Conservation (phyloP, 192 early-diverging fungal genomes). For the Coemansia interrupta region DNA sequence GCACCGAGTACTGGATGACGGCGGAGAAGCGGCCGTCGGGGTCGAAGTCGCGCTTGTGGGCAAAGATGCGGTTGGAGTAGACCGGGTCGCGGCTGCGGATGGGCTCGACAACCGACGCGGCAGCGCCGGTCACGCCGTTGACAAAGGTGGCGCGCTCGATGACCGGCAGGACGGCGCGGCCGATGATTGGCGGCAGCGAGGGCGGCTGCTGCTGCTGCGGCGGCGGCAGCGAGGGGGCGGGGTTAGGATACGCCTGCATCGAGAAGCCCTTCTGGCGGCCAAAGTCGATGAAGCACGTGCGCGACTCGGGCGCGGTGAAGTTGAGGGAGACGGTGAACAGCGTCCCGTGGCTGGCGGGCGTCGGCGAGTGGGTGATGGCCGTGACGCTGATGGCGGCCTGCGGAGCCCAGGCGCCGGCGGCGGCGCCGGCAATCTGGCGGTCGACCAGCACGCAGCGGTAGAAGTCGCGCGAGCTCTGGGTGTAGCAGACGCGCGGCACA, state of each 20-base stretch:
- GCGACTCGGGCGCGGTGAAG: slow-evolving; percentile 42
- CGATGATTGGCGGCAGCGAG: slow-evolving; percentile 21
- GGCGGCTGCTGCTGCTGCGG: background rate
- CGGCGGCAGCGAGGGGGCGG: slow-evolving; percentile 30
- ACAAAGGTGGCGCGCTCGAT: slow-evolving; percentile 42
- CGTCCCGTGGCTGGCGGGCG: slow-evolving; percentile 16
- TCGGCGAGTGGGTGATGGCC: slow-evolving; percentile 15
- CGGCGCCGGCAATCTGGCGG: background rate
- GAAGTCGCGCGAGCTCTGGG: slow-evolving; percentile 31
- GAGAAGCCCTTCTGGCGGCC: slow-evolving; percentile 38
- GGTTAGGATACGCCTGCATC: slow-evolving; percentile 44
- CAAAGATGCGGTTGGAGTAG: slow-evolving; percentile 38
- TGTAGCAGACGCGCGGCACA: slow-evolving; percentile 20
- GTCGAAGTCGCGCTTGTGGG: slow-evolving; percentile 39
- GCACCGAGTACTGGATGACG: slow-evolving; percentile 36
- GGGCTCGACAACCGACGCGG: slow-evolving; percentile 20
- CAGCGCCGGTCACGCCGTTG: slow-evolving; percentile 11
- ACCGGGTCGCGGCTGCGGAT: slow-evolving; percentile 23
- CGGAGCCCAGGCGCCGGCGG: slow-evolving; percentile 16
- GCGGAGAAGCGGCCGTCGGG: slow-evolving; percentile 18
- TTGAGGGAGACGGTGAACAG: slow-evolving; percentile 31
- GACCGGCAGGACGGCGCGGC: slow-evolving; percentile 28
- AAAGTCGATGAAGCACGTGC: slow-evolving; percentile 51
- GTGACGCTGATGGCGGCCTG: slow-evolving; percentile 37
- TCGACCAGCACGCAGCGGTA: slow-evolving; percentile 29